Evolutionary conservation across 139 green algal species (phyloP), one percentile per base, ranked within the genome.

Genomic region (Zygnema cylindricum): DNA sequence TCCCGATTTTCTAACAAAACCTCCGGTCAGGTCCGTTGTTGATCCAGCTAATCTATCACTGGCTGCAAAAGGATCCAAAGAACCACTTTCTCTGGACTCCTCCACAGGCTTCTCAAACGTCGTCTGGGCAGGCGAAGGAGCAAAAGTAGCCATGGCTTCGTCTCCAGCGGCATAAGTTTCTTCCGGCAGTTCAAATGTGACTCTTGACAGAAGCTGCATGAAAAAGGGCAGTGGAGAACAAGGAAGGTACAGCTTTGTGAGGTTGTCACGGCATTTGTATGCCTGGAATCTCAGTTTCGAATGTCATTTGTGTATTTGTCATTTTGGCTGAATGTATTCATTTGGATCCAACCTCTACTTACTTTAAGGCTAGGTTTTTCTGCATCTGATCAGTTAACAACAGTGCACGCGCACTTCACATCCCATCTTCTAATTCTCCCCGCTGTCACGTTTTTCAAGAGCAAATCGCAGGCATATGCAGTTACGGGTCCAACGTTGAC

Each of bases 111-210:
- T 78, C 23, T 87, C 81, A 69, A 87, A 87, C 23, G 81, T 55
- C 0, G 32, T 54, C 81, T 87, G 81, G 23, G 81, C 30, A 33
- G 81, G 81, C 2, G 81, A 30, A 25, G 81, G 81, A 69, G 81
- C 81, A 69, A 87, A 87, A 0, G 83, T 43, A 1, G 38, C 83
- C 83, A 88, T 88, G 69, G 43, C 77, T 77, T 71, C 75, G 40
- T 89, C 85, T 30, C 85, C 85, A 1, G 41, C 73, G 32, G 71
- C 38, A 30, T 85, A 39, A 22, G 75, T 25, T 77, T 71, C 85
- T n/a, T 89, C 75, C 54, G 85, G 85, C 2, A 89, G 85, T 77
- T 89, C 85, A 40, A 89, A 89, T n/a, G 54, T 57, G 33, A 76
- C 25, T 32, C 32, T 54, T 3, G 84, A 85, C 35, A 89, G 77